Evolutionary conservation across 306 rosid species (phyloP).

Genomic region (Mimosa pudica): DNA sequence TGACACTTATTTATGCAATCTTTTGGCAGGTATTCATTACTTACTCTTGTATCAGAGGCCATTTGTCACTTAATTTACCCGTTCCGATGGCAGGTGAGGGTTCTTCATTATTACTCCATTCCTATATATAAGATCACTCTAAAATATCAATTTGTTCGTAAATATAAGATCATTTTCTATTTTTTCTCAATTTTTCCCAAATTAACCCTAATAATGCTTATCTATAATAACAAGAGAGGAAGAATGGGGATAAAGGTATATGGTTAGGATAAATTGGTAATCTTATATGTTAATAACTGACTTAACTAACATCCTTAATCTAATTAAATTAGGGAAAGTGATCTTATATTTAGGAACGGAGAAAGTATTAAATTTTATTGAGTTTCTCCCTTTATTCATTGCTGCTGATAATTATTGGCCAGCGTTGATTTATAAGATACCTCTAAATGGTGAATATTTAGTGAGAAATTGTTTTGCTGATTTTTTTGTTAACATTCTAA

Average conservation of each 20-base stretch:
- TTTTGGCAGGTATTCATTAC: conserved; percentile 83
- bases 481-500: conserved; percentile 47
- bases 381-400: conserved; percentile 21
- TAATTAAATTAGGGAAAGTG: no score
- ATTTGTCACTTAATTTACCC: conserved; percentile 94
- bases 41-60: conserved; percentile 95
- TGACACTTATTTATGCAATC: conserved; percentile 34
- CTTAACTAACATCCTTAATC: no score
- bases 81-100: conserved; percentile 94
- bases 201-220: no score
- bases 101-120: conserved; percentile 17
- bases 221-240: no score
- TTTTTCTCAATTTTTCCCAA: no score
- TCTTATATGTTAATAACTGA: no score
- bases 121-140: no score
- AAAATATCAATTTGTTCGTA: no score
- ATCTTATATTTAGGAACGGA: no score
- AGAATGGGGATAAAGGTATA: no score
- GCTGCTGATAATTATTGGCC: conserved; percentile 8
- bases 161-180: no score
- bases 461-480: conserved; percentile 15
- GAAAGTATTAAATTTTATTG: conserved; percentile 1
- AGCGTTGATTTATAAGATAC: conserved; percentile 30
- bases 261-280: no score
- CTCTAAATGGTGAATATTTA: conserved; percentile 6